Conservation (phyloP, 345 rosid species). For the Melastoma malabathricum region DNA sequence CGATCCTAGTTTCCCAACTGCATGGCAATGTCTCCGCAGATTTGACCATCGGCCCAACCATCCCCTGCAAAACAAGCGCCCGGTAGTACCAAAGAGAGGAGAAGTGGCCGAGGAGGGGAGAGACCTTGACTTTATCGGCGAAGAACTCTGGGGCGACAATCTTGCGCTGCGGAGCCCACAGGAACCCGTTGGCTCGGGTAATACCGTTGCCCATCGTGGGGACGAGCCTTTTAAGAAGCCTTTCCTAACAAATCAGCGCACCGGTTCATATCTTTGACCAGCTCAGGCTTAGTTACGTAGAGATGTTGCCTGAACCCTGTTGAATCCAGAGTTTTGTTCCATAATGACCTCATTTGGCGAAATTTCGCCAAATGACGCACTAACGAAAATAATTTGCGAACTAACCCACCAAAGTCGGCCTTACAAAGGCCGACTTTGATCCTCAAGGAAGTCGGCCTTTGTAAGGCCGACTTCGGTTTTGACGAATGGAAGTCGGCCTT, state of each 20-base stretch:
- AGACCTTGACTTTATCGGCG: conserved; percentile 65
- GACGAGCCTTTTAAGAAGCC: conserved; percentile 42
- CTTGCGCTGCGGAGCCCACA: conserved; percentile 60
- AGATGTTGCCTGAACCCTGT: conserved; percentile 59
- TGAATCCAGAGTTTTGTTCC: too few species aligned
- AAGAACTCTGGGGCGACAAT: conserved; percentile 69
- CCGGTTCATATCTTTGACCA: conserved; percentile 64
- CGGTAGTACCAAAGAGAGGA: background rate
- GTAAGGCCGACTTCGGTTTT: too few species aligned
- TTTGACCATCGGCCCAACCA: conserved; percentile 57
- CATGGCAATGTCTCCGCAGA: conserved; percentile 27
- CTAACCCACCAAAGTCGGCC: too few species aligned
- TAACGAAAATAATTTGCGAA: too few species aligned
- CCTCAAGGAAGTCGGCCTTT: too few species aligned
- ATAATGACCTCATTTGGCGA: too few species aligned
- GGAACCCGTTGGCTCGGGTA: conserved; percentile 48
- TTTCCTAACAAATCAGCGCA: conserved; percentile 53
- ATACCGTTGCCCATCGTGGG: conserved; percentile 69
- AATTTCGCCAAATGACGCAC: too few species aligned
- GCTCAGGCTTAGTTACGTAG: conserved; percentile 51
- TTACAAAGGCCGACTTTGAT: too few species aligned
- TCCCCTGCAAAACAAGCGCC: conserved; percentile 20
- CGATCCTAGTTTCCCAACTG: conserved; percentile 37
- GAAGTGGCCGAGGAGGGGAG: background rate
- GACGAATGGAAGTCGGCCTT: too few species aligned